Conservation (phyloP, 1,284 basidiomycete genomes). For the Cryptococcus maquisensis region DNA sequence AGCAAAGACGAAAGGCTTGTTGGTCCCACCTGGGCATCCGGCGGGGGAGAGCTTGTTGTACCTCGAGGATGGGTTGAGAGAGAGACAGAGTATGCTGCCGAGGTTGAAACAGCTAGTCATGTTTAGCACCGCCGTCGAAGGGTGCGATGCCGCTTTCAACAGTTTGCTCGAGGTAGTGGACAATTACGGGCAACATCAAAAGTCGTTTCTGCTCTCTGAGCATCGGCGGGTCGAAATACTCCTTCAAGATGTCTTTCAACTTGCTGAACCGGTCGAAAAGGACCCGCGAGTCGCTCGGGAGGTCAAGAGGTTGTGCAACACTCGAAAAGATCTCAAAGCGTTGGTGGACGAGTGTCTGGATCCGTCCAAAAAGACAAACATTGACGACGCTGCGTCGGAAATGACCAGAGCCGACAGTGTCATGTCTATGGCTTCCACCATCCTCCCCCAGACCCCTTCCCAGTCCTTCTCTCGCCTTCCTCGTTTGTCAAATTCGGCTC, state of each 20-base stretch:
- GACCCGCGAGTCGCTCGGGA: slow-evolving; percentile 22
- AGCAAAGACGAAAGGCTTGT: neutral
- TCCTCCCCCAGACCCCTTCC: neutral
- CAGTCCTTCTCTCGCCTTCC: slow-evolving; percentile 7
- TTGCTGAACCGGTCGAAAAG: slow-evolving; percentile 3
- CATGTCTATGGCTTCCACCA: neutral
- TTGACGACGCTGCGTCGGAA: neutral
- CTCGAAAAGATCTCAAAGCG: slow-evolving; percentile 22
- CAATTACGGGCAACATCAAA: neutral
- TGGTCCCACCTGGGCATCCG: neutral
- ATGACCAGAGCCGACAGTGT: slow-evolving; percentile 3
- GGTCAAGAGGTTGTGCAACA: slow-evolving; percentile 12
- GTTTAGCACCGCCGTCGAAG: slow-evolving; percentile 13
- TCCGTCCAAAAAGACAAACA: neutral
- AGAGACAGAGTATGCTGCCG: slow-evolving; percentile 1
- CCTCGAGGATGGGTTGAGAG: slow-evolving; percentile 1
- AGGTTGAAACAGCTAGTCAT: slow-evolving; percentile 14
- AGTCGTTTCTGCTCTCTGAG: neutral
- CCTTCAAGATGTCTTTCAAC: too few species aligned
- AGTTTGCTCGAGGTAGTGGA: slow-evolving; percentile 26
- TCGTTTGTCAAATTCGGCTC: slow-evolving; percentile 3
- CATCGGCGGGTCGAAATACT: too few species aligned
- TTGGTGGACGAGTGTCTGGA: slow-evolving; percentile 15
- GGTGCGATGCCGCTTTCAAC: slow-evolving; percentile 24
- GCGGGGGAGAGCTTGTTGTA: neutral